Conservation (phyloP, 2,329 filamentous ascomycete genomes). For the Fusarium sp. region DNA sequence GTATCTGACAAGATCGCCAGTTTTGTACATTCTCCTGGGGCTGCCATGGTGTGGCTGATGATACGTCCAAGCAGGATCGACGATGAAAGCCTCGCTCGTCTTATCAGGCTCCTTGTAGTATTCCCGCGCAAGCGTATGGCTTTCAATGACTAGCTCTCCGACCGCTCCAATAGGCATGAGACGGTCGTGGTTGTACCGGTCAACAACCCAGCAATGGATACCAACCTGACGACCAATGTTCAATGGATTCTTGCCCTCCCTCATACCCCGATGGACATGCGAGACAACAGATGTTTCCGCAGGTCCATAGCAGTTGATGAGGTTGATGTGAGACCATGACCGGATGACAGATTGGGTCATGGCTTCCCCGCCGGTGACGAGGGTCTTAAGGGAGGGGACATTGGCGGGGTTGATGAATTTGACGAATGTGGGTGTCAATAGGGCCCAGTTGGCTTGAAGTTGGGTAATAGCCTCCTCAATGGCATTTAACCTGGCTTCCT, state of each 20-base stretch:
- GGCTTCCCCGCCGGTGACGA: conserved; percentile 46
- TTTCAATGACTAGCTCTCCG: conserved; percentile 56
- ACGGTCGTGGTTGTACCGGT: conserved; percentile 43
- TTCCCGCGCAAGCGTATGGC: conserved; percentile 60
- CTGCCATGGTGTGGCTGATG: not conserved
- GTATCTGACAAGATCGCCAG: conserved; percentile 43
- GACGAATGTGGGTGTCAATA: conserved; percentile 40
- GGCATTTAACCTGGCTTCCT: conserved; percentile 56
- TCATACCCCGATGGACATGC: conserved; percentile 32
- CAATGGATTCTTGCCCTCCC: conserved; percentile 33
- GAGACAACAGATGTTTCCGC: conserved; percentile 44
- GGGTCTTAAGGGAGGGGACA: conserved; percentile 38
- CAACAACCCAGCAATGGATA: conserved; percentile 47
- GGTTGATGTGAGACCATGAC: conserved; percentile 43
- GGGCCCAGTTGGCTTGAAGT: conserved; percentile 41
- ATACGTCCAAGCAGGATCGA: conserved; percentile 27
- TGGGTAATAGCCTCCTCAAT: conserved; percentile 42
- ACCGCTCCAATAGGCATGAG: conserved; percentile 50
- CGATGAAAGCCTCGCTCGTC: conserved; percentile 52
- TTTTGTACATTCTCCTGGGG: conserved; percentile 38
- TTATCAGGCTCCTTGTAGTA: conserved; percentile 59
- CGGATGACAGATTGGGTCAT: conserved; percentile 41
- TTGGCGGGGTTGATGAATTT: conserved; percentile 35
- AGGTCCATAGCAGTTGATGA: conserved; percentile 44
- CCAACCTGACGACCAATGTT: conserved; percentile 42